phyloP scores from a whole-genome alignment of 306 rosid genomes.

The Cyamopsis tetragonoloba region DNA sequence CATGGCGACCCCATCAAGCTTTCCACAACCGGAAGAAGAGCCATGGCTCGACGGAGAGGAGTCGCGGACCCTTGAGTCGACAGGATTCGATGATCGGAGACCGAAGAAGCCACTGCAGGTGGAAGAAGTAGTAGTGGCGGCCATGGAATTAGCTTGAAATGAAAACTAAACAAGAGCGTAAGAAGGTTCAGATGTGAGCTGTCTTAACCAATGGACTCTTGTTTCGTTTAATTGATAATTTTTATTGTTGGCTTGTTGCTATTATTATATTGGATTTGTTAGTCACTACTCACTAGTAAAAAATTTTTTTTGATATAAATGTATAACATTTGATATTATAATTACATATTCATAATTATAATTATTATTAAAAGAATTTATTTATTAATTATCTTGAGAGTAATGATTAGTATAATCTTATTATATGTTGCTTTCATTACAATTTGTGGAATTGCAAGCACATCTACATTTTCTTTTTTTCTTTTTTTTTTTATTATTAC shows the following conservation, averaged over 20 bases:
- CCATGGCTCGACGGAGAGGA: slow-evolving; percentile 29
- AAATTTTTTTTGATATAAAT: too few relatives aligned
- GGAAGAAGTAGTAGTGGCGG: slow-evolving; percentile 55
- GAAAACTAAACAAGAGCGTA: slow-evolving; percentile 11
- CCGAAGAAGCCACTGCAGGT: slow-evolving; percentile 47
- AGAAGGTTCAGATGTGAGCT: slow-evolving; percentile 24
- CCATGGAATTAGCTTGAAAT: slow-evolving; percentile 38
- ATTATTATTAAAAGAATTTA: too few relatives aligned
- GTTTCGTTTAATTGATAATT: too few relatives aligned
- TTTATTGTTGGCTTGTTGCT: too few relatives aligned
- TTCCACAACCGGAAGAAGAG: slow-evolving; percentile 46
- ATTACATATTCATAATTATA: too few relatives aligned
- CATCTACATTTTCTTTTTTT: neutral
- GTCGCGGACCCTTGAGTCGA: slow-evolving; percentile 29
- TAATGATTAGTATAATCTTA: neutral
- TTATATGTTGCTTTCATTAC: neutral
- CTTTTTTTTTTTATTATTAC: neutral
- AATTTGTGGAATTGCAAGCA: neutral
- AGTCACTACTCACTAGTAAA: too few relatives aligned
- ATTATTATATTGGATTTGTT: too few relatives aligned
- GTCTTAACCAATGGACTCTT: slow-evolving; percentile 10
- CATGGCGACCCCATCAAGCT: slow-evolving; percentile 67
- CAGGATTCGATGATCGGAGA: slow-evolving; percentile 46
- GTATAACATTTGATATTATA: too few relatives aligned
- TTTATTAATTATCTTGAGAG: too few relatives aligned